These are phyloP conservation scores for Yamadazyma spencermartinsiae DNA, from an alignment of 1,139 yeast species.

Conservation along the genomic window DNA sequence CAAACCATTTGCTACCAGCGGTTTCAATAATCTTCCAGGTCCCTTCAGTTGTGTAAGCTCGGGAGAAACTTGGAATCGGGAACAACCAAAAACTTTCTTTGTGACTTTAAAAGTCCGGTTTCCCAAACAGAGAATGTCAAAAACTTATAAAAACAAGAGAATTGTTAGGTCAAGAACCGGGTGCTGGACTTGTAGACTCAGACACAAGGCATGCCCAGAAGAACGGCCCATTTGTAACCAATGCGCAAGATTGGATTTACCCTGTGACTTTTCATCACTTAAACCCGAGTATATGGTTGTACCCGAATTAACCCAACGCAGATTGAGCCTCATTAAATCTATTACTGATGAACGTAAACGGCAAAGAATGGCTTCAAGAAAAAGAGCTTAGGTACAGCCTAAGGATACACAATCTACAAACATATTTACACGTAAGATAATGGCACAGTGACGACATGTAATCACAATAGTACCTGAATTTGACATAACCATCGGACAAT, in stretches of 20 bases:
- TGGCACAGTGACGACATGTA: no score
- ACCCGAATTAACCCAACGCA: slow-evolving; percentile 36
- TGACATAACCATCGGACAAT: no score
- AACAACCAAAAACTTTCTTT: no score
- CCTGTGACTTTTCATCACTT: slow-evolving; percentile 42
- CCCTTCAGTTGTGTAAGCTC: no score
- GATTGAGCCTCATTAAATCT: slow-evolving; percentile 49
- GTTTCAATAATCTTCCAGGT: no score
- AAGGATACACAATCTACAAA: no score
- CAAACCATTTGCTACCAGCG: not conserved
- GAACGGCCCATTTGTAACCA: slow-evolving; percentile 57
- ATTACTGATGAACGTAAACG: slow-evolving; percentile 30
- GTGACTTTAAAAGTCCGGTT: no score
- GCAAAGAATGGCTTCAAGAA: not conserved
- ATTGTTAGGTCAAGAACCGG: slow-evolving; percentile 47
- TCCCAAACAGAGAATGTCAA: no score
- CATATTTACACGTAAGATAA: no score
- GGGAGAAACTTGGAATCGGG: no score
- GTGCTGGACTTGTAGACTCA: slow-evolving; percentile 68
- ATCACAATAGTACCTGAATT: not conserved
- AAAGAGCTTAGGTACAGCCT: not conserved
- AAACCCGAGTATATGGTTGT: slow-evolving; percentile 60
- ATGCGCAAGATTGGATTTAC: slow-evolving; percentile 50
- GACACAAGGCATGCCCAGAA: slow-evolving; percentile 67
- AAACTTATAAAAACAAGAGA: not conserved